These are phyloP conservation scores for Bidens hawaiensis DNA, from an alignment of 140 eudicot species.

Conservation along the genomic window DNA sequence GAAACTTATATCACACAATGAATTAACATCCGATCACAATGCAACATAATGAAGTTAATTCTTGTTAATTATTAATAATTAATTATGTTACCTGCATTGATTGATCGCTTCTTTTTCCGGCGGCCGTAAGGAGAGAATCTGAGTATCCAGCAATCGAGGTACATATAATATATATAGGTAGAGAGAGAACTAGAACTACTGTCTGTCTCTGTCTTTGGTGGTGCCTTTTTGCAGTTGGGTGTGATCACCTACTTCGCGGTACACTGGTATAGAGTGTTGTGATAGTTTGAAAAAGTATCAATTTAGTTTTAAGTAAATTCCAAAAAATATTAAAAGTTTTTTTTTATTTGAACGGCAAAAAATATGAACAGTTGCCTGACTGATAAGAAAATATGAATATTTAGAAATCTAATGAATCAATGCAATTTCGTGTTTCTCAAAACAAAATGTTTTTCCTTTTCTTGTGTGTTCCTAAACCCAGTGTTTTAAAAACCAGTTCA, in stretches of 20 bases:
- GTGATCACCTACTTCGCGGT: constrained; percentile 33
- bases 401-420: no score
- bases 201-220: constrained; percentile 32
- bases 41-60: not conserved
- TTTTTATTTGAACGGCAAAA: no score
- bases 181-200: constrained; percentile 10
- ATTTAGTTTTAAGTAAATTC: no score
- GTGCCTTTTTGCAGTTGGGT: constrained; percentile 49
- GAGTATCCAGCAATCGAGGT: not conserved
- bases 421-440: no score
- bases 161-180: constrained; percentile 20
- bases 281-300: no score
- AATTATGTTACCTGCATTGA: constrained; percentile 22
- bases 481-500: no score
- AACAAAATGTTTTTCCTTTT: no score
- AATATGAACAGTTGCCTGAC: no score
- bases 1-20: constrained; percentile 2
- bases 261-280: not conserved
- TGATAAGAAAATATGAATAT: no score
- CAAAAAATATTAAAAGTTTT: no score
- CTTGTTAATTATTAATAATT: not conserved
- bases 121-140: constrained; percentile 10
- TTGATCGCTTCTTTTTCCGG: constrained; percentile 25
- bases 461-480: no score
- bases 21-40: constrained; percentile 1